These are phyloP conservation scores for Trichosporon faecale DNA, from an alignment of 1,284 basidiomycete species.

Conservation along the genomic window DNA sequence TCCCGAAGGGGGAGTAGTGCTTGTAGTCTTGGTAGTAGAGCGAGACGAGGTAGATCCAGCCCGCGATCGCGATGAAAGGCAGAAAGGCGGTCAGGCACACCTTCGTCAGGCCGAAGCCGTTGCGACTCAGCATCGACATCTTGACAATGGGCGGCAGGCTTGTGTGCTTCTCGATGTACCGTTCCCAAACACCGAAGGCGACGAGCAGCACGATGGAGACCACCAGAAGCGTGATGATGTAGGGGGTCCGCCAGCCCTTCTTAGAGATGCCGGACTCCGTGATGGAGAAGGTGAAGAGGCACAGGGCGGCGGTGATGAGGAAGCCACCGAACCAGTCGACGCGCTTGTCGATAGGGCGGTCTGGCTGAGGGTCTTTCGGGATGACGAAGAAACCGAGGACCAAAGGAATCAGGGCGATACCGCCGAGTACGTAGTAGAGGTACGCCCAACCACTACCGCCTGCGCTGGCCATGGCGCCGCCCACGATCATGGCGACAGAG, in stretches of 20 bases:
- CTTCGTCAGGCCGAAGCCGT: conserved; percentile 29
- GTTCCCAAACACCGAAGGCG: conserved; percentile 39
- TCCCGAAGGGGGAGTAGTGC: conserved; percentile 25
- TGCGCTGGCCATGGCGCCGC: conserved; percentile 27
- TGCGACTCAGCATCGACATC: conserved; percentile 30
- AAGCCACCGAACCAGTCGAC: conserved; percentile 40
- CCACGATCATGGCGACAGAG: conserved; percentile 32
- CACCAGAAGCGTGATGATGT: conserved; percentile 37
- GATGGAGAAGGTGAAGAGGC: conserved; percentile 37
- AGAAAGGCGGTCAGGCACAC: conserved; percentile 31
- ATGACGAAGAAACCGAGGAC: conserved; percentile 35
- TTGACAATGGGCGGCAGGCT: conserved; percentile 33
- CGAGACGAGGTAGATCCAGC: conserved; percentile 31
- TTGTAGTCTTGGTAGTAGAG: conserved; percentile 34
- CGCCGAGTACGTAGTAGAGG: conserved; percentile 42
- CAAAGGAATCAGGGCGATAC: conserved; percentile 34
- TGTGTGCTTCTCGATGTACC: conserved; percentile 28
- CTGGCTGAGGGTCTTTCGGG: conserved; percentile 28
- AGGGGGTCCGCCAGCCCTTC: conserved; percentile 31
- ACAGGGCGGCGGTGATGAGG: conserved; percentile 35
- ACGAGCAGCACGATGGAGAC: conserved; percentile 37
- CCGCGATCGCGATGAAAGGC: conserved; percentile 29
- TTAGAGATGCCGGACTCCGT: conserved; percentile 29
- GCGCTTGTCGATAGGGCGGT: conserved; percentile 18
- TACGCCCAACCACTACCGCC: conserved; percentile 33